Base-by-base conservation (phyloP, 2,329 filamentous ascomycete genomes). In the Alternaria longipes region DNA sequence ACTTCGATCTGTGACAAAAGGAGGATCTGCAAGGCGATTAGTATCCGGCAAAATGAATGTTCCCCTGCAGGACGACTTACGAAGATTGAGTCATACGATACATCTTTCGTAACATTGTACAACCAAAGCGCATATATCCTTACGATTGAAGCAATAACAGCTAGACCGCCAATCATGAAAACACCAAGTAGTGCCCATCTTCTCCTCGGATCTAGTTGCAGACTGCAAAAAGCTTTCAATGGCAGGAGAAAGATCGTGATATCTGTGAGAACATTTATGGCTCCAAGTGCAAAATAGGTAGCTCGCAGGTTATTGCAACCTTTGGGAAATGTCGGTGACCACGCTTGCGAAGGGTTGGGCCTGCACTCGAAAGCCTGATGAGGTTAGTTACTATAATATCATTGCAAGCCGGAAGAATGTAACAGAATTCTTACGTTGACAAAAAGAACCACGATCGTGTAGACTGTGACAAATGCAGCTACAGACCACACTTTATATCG, bases 1-100 rank as follows among this genome's bases (percentile, higher is more conserved):
- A 81, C 74, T 60, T 82, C 80, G 52, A 81, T 73, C 59, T 77
- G 75, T 60, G 77, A 78, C 75, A 80, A 80, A 18, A 81, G 59
- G 9, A 70, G 65, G 12, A 72, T 66, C 65, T 71, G 60, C 16
- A 16, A 24, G 1, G 22, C 16, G n/a, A 26, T 32, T 32, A 22
- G 28, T 34, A 46, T 32, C 18, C n/a, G 8, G 5, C 6, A 16
- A 28, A 46, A 30, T 3, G 18, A 26, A 26, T 26, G 24, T 26
- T 26, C 24, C 24, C 24, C 24, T 26, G 24, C 24, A 26, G 24
- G 24, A 26, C 6, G 24, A 12, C 59, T 51, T 49, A 69, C 66
- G 16, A 59, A 68, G 8, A 67, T 68, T 2, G 65, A 62, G 22
- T 68, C 66, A 42, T 65, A 68, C 8, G 65, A 46, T 3, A 65